phyloP scores from a whole-genome alignment of 495 filamentous ascomycete species.

The Entonaema liquescens region DNA sequence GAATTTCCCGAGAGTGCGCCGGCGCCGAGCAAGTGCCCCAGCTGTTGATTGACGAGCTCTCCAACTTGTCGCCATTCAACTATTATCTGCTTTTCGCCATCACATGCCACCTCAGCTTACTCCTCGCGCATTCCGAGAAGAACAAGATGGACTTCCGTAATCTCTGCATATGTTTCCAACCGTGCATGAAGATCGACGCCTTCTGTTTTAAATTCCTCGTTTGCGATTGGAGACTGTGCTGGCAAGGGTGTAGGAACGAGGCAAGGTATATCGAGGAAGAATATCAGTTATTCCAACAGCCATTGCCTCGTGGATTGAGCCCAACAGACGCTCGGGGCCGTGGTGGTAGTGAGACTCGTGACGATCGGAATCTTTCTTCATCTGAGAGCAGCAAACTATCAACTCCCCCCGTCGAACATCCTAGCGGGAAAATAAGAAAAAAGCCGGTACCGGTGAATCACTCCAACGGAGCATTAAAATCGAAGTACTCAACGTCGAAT shows the following conservation, averaged over 20 bases:
- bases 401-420: slow-evolving; percentile 35
- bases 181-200: slow-evolving; percentile 88
- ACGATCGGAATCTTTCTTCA: slow-evolving; percentile 71
- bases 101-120: slow-evolving; percentile 88
- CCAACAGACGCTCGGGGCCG: slow-evolving; percentile 20
- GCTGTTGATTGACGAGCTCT: slow-evolving; percentile 85
- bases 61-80: slow-evolving; percentile 88
- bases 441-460: slow-evolving; percentile 45
- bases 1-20: slow-evolving; percentile 75
- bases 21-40: slow-evolving; percentile 81
- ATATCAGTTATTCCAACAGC: slow-evolving; percentile 67
- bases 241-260: slow-evolving; percentile 95
- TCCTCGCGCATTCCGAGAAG: slow-evolving; percentile 83
- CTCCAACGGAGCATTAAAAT: slow-evolving; percentile 44
- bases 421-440: slow-evolving; percentile 50
- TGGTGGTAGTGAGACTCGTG: slow-evolving; percentile 43
- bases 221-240: slow-evolving; percentile 91
- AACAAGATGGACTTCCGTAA: slow-evolving; percentile 97
- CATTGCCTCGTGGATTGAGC: slow-evolving; percentile 49
- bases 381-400: slow-evolving; percentile 68
- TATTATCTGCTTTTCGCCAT: slow-evolving; percentile 97
- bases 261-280: slow-evolving; percentile 79
- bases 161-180: slow-evolving; percentile 93
- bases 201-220: slow-evolving; percentile 93
- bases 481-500: slow-evolving; percentile 51